Evolutionary conservation across 768 basidiomycete genomes (phyloP).

Genomic region (Boletus rubropictus): DNA sequence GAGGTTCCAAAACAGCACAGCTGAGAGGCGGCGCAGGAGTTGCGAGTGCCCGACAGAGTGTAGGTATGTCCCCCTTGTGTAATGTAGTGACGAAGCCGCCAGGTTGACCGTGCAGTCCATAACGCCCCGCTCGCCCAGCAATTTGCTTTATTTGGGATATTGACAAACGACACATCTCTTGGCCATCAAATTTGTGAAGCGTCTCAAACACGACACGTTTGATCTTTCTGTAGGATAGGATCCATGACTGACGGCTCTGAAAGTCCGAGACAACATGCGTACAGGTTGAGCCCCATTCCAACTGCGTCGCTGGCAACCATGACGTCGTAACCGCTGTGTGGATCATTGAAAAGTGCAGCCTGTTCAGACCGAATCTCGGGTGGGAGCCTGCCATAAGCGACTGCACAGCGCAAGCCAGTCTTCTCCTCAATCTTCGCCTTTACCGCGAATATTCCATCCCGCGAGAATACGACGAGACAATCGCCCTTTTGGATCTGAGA

Average conservation of each 20-base stretch:
- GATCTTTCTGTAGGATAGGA: conserved; percentile 63
- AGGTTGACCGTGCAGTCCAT: conserved; percentile 53
- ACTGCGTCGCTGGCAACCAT: conserved; percentile 93
- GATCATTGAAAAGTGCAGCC: conserved; percentile 87
- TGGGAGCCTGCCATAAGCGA: conserved; percentile 88
- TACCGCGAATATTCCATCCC: conserved; percentile 67
- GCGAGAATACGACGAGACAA: conserved; percentile 83
- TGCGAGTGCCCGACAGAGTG: conserved; percentile 52
- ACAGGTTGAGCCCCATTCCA: conserved; percentile 98
- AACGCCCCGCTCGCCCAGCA: conserved; percentile 90
- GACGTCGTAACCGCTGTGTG: conserved; percentile 76
- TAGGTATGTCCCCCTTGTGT: conserved; percentile 52
- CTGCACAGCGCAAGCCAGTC: conserved; percentile 79
- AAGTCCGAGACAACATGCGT: conserved; percentile 24
- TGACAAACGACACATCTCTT: conserved; percentile 42
- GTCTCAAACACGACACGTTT: conserved; percentile 76
- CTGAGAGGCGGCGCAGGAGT: conserved; percentile 45
- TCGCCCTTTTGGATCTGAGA: conserved; percentile 70
- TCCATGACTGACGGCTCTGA: not conserved
- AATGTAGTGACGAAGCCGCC: conserved; percentile 75
- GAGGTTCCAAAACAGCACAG: conserved; percentile 44
- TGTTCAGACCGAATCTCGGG: conserved; percentile 91
- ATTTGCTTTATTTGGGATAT: conserved; percentile 88
- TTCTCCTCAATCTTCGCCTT: conserved; percentile 65
- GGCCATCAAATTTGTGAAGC: conserved; percentile 62